These are phyloP conservation scores for Crassisporium funariophilum DNA, from an alignment of 768 basidiomycete species.

Conservation along the genomic window DNA sequence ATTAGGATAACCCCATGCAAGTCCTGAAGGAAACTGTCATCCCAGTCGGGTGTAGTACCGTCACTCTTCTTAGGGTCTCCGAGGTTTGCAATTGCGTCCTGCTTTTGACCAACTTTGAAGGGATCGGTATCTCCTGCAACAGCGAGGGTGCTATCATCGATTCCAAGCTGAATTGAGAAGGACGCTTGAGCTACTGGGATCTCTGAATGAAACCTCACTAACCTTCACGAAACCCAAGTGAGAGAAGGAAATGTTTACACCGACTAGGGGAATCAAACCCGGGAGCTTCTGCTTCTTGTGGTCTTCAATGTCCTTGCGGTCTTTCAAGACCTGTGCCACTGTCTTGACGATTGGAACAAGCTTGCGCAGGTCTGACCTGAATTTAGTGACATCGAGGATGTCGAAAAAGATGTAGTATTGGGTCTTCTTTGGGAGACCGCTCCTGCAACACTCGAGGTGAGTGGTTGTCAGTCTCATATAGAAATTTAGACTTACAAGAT, in stretches of 20 bases:
- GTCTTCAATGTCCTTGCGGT: slow-evolving; percentile 40
- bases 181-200: too few relatives aligned
- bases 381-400: slow-evolving; percentile 43
- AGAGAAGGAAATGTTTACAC: slow-evolving; percentile 58
- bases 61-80: slow-evolving; percentile 36
- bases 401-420: slow-evolving; percentile 56
- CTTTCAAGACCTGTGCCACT: slow-evolving; percentile 41
- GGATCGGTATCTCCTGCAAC: slow-evolving; percentile 25
- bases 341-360: slow-evolving; percentile 50
- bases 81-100: slow-evolving; percentile 36
- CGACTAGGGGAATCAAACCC: slow-evolving; percentile 38
- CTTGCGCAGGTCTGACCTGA: slow-evolving; percentile 43
- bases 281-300: slow-evolving; percentile 39
- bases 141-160: slow-evolving; percentile 41
- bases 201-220: background rate
- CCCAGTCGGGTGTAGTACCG: slow-evolving; percentile 45
- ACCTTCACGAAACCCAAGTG: slow-evolving; percentile 47
- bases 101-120: slow-evolving; percentile 44
- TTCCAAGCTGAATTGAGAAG: slow-evolving; percentile 33
- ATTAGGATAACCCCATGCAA: slow-evolving; percentile 55
- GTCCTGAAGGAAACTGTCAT: slow-evolving; percentile 43
- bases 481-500: slow-evolving; percentile 37
- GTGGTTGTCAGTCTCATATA: background rate
- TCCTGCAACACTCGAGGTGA: slow-evolving; percentile 30
- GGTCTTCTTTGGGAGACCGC: slow-evolving; percentile 57